A percentile compares a stretch with the other conserved stretches of the same genome.
These are phyloP conservation scores for Phylloporus scabripes DNA, from an alignment of 768 basidiomycete species.

Conservation along the genomic window DNA sequence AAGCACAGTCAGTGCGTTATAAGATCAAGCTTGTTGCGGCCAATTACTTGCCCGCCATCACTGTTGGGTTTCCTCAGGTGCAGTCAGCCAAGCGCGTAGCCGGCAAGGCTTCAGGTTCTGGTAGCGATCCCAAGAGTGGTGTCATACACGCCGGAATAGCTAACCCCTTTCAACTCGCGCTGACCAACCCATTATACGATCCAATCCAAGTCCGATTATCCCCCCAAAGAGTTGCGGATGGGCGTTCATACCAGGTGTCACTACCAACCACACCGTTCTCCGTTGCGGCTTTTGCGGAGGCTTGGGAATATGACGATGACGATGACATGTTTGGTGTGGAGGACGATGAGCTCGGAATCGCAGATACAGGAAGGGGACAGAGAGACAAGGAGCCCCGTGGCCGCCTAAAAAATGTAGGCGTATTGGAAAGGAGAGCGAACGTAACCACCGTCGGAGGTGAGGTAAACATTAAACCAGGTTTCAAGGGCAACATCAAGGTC, in stretches of 20 bases:
- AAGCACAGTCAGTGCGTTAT: conserved; percentile 88
- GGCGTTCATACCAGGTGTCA: conserved; percentile 60
- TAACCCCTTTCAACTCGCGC: conserved; percentile 83
- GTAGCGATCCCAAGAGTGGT: conserved; percentile 34
- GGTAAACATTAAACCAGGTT: conserved; percentile 77
- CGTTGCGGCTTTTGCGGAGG: conserved; percentile 88
- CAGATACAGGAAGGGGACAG: conserved; percentile 34
- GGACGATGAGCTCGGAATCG: conserved; percentile 35
- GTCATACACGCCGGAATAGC: conserved; percentile 67
- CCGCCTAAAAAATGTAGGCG: conserved; percentile 59
- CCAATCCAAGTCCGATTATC: conserved; percentile 89
- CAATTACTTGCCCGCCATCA: conserved; percentile 87
- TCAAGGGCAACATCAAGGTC: conserved; percentile 74
- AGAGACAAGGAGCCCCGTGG: conserved; percentile 44
- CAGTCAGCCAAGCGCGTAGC: conserved; percentile 34
- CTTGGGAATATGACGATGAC: conserved; percentile 97
- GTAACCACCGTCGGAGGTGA: conserved; percentile 86
- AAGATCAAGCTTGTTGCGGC: conserved; percentile 97
- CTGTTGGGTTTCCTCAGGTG: conserved; percentile 60
- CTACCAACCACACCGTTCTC: conserved; percentile 75
- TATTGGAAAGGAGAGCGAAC: conserved; percentile 88
- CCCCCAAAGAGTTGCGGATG: conserved; percentile 54
- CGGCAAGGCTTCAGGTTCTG: conserved; percentile 33
- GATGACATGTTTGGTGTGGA: conserved; percentile 68
- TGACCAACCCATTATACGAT: conserved; percentile 95